Evolutionary conservation across 2,329 filamentous ascomycete species (phyloP), one percentile per base, ranked within the genome.

Genomic region (Dactylonectria macrodidyma): DNA sequence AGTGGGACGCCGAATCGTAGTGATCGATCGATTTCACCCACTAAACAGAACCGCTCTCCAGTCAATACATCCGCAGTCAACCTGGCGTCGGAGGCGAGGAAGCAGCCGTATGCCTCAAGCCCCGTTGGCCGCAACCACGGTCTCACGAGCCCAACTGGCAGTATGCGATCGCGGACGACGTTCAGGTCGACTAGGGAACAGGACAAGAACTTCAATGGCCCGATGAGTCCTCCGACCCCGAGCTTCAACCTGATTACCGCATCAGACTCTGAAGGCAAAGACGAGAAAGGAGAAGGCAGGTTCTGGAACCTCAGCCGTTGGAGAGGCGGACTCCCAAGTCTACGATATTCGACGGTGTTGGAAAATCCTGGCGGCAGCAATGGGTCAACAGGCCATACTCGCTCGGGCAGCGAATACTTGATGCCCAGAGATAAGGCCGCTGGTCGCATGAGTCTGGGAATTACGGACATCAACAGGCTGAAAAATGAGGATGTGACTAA

Each of bases 271-370:
- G 78, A 83, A 16, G 76, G 82, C 10, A 79, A 81, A 6, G 80
- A 82, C 30, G 83, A 85, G 4, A 84, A 83, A 3, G 82, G 81
- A 2, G 80, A 83, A 8, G 77, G 80, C 71, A 26, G 84, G 10
- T 90, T 91, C 75, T 91, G 88, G 89, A 90, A 88, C 67, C 75
- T 89, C 22, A 84, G 83, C 41, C 82, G 86, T 24, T 90, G 88
- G 88, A 84, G 82, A 58, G 81, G 82, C 5, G 72, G 74, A 3
- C 79, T 85, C 3, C 77, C 83, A 3, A 76, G 78, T 0, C 73
- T 83, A 14, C 79, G 77, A 61, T 74, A 79, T 59, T 75, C 77
- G 14, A 73, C 70, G 1, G 76, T 67, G 38, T 71, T 74, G 14
- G 76, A 66, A 30, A 50, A 77, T 6, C 71, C 75, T 3, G 71